Base-by-base conservation (phyloP, 129 eudicot species). In the Pulicaria dysenterica region DNA sequence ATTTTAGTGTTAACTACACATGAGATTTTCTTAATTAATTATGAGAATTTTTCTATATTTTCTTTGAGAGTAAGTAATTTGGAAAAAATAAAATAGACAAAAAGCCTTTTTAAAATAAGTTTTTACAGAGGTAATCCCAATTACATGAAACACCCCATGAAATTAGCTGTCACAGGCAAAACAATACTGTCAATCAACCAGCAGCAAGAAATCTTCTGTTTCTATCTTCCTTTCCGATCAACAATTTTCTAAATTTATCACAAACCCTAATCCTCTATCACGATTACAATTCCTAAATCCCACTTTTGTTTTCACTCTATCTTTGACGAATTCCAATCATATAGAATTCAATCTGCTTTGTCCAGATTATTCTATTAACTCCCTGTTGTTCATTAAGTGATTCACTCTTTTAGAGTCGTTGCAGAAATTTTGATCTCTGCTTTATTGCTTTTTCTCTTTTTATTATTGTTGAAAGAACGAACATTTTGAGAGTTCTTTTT, bases 111-210 rank as follows among this genome's bases (percentile, higher is more conserved):
- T 51, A 24, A 24, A 24, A 24, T 59, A 44, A 13, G 7, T 8
- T 12, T 12, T 36, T 5, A n/a, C 4, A 19, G 13, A 50, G 16
- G 54, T 3, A n/a, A 34, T 50, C 6, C 56, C 34, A 56, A 38
- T n/a, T n/a, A 24, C 31, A 24, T 24, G 31, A 24, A 24, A 24
- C 31, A 24, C 31, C 31, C 31, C 31, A n/a, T 24, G 31, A 24
- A 41, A 54, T 9, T 53, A 54, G 78, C 78, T 65, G 80, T 75
- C 80, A 75, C 79, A 75, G 45, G 66, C 73, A 43, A 54, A 54
- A 60, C 8, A 38, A 59, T 34, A 31, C 77, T 59, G 60, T 59
- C 67, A 59, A 70, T 55, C 55, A 43, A 42, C 65, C 70, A 63
- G 64, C 78, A 73, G 64, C 69, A 73, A 59, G 4, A 65, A 44